Evolutionary conservation across 225 moss, liverwort and hornwort genomes (phyloP), one percentile per base, ranked within the genome.

Genomic region (Neckera pumila): DNA sequence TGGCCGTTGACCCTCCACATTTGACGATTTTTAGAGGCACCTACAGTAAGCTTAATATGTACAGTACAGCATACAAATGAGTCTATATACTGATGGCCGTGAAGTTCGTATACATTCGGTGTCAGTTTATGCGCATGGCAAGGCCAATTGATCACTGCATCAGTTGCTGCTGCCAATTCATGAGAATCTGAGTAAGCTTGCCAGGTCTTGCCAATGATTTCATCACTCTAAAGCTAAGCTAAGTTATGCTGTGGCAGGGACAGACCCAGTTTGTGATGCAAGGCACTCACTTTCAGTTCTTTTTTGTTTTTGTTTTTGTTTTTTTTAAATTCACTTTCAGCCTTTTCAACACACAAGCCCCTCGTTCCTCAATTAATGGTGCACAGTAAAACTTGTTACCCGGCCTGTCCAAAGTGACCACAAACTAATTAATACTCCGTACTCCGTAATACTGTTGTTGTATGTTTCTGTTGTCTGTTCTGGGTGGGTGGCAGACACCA

Each of bases 371-470:
- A 40, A 40, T 13, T 25, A 38, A 16, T 17, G 17, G 30, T 30
- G 17, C 4, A 0, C 73, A 17, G 45, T 3, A 3, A 8, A 59
- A 30, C 20, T 59, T 42, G 79, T 18, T 59, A 42, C 28, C 11
- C 0, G 3, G 0, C 3, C 45, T 28, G 73, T 45, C 6, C 0
- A 0, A 18, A 30, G 10, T 74, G 31, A 31, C 6, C 0, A 1
- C 17, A 30, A 28, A 45, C 17, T 28, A 5, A n/a, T n/a, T n/a
- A n/a, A n/a, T n/a, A n/a, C n/a, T n/a, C n/a, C n/a, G n/a, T n/a
- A n/a, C n/a, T n/a, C n/a, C n/a, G n/a, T n/a, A 38, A 21, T 22
- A 14, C 69, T 64, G n/a, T n/a, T 4, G 9, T 2, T 33, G 5
- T 45, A 28, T 73, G 28, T 45, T 42, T 10, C 3, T 10, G 73